A percentile compares a stretch with the other conserved stretches of the same genome.
Conservation (phyloP, 225 moss, liverwort and hornwort species). For the Marchantia polymorpha region DNA sequence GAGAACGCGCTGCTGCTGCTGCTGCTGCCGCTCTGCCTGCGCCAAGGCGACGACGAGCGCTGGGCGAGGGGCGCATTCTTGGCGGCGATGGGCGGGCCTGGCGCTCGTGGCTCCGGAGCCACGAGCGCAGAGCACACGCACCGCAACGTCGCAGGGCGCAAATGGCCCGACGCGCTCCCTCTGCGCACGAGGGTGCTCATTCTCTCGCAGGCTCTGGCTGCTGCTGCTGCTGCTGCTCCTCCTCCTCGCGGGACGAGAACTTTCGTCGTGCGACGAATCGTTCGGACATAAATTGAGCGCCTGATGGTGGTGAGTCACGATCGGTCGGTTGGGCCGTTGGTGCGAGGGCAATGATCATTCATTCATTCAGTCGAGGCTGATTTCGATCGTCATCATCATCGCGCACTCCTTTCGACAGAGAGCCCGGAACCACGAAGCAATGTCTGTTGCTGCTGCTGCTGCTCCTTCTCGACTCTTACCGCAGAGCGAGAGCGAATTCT, state of each 20-base stretch:
- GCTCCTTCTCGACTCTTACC: no score
- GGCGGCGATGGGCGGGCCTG: background rate
- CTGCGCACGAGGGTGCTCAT: background rate
- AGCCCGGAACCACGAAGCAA: no score
- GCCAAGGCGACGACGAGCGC: background rate
- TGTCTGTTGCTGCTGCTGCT: no score
- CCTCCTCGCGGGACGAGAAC: background rate
- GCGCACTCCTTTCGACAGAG: no score
- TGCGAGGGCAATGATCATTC: no score
- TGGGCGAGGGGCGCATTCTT: background rate
- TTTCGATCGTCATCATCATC: no score
- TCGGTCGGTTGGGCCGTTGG: no score
- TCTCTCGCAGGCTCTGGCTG: background rate
- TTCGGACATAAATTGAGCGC: background rate
- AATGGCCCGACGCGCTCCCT: background rate
- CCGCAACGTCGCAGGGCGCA: background rate
- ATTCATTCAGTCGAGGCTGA: no score
- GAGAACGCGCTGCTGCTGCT: conserved; percentile 1
- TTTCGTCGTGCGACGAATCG: background rate
- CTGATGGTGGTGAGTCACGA: no score
- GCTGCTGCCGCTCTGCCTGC: background rate
- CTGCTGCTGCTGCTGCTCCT: background rate
- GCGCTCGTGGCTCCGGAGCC: background rate
- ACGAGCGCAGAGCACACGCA: background rate
- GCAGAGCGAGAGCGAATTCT: no score